Percentiles rank a stretch among this genome's conserved stretches.
Conservation (phyloP, 768 basidiomycete genomes). For the Pulveroboletus sp. region DNA sequence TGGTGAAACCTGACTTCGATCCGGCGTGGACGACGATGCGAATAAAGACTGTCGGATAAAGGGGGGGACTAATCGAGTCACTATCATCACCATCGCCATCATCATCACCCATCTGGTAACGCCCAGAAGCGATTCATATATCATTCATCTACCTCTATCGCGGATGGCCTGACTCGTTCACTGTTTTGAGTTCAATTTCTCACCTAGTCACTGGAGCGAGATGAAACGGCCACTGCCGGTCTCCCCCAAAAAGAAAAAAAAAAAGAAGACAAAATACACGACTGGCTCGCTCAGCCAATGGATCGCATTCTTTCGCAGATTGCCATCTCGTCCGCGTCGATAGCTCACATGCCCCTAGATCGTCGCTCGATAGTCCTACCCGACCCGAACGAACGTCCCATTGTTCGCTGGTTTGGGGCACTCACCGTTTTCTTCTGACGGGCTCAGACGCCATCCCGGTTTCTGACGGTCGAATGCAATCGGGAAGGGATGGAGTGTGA, state of each 20-base stretch:
- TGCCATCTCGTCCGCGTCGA: background rate
- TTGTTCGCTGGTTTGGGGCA: conserved; percentile 18
- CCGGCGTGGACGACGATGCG: background rate
- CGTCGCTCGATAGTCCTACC: background rate
- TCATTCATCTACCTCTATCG: background rate
- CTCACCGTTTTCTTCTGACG: too few species aligned
- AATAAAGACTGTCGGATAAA: too few species aligned
- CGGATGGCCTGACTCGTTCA: conserved; percentile 5
- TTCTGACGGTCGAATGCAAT: too few species aligned
- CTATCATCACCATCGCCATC: too few species aligned
- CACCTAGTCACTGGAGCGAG: too few species aligned
- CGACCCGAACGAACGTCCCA: background rate
- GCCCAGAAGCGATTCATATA: conserved; percentile 13
- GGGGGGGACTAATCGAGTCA: conserved; percentile 10
- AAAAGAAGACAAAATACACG: conserved; percentile 2
- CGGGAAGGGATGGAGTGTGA: conserved; percentile 1
- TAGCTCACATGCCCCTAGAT: conserved; percentile 11
- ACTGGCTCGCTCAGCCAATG: background rate
- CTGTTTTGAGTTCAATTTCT: conserved; percentile 11
- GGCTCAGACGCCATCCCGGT: too few species aligned
- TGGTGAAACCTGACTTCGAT: background rate
- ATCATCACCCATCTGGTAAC: conserved; percentile 7
- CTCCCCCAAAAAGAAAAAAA: too few species aligned
- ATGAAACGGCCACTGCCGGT: too few species aligned
- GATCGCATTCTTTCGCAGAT: background rate